A percentile compares a stretch with the other conserved stretches of the same genome.
Conservation (phyloP, 257 asterid genomes). For the Oldenlandia corymbosa region DNA sequence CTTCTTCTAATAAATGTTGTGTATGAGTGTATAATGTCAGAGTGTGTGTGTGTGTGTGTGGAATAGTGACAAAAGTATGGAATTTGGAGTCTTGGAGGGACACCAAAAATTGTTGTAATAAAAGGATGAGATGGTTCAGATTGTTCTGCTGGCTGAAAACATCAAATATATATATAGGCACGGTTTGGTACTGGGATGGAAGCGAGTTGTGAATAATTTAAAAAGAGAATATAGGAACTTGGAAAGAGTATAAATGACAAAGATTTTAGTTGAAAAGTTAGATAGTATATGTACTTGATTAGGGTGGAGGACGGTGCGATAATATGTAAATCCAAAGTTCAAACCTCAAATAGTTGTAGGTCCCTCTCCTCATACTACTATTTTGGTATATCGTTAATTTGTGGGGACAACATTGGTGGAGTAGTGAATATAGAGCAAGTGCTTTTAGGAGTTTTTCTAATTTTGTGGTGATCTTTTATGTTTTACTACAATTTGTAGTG, state of each 20-base stretch:
- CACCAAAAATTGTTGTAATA: not conserved
- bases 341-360: not conserved
- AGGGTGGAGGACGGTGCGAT: constrained; percentile 14
- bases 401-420: too few species aligned
- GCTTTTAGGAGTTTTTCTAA: too few species aligned
- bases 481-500: too few species aligned
- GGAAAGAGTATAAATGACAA: too few species aligned
- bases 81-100: not conserved
- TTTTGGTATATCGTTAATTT: too few species aligned
- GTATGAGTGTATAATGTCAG: not conserved
- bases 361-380: too few species aligned
- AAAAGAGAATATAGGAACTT: not conserved
- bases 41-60: too few species aligned
- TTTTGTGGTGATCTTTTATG: too few species aligned
- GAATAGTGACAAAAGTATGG: not conserved
- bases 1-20: too few species aligned
- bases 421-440: too few species aligned
- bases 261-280: not conserved
- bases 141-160: too few species aligned
- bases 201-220: constrained; percentile 8
- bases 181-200: not conserved
- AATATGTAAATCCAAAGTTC: not conserved
- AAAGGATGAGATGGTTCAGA: too few species aligned
- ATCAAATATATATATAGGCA: not conserved
- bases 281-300: not conserved